Evolutionary conservation across 768 basidiomycete genomes (phyloP).

Genomic region (Paxillus ammoniavirescens): DNA sequence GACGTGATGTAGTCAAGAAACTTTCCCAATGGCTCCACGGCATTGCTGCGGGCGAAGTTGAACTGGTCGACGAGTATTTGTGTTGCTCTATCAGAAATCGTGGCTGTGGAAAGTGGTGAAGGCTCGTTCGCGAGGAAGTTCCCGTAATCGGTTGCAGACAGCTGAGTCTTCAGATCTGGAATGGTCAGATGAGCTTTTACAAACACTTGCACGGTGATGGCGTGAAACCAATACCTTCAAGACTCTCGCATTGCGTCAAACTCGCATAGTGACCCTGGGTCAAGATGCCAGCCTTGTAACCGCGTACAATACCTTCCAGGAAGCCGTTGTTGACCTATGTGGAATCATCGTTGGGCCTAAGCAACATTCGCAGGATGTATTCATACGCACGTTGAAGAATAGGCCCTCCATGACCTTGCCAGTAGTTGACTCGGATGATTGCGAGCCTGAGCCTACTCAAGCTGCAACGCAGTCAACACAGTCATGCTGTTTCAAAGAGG

Average conservation of each 20-base stretch:
- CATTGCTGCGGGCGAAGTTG: conserved; percentile 88
- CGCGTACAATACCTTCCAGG: conserved; percentile 80
- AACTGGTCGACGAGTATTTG: conserved; percentile 96
- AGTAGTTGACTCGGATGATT: background rate
- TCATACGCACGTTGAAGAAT: conserved; percentile 74
- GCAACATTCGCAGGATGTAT: background rate
- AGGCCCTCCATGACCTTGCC: conserved; percentile 71
- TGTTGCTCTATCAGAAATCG: conserved; percentile 96
- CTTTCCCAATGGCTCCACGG: conserved; percentile 85
- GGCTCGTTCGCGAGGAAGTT: conserved; percentile 98
- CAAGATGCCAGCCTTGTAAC: conserved; percentile 92
- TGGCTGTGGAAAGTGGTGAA: conserved; percentile 87
- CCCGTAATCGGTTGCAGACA: conserved; percentile 96
- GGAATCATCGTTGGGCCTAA: conserved; percentile 21
- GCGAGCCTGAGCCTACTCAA: too few relatives aligned
- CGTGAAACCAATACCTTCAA: conserved; percentile 67
- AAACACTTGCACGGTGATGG: background rate
- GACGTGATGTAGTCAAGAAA: conserved; percentile 99
- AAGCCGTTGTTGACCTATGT: conserved; percentile 70
- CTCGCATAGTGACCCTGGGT: conserved; percentile 89
- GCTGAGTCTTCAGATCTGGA: conserved; percentile 90
- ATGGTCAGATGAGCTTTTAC: conserved; percentile 3
- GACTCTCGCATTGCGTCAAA: conserved; percentile 93
- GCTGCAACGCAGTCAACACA: background rate
- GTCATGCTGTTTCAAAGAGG: conserved; percentile 5